phyloP scores from a whole-genome alignment of 495 filamentous ascomycete genomes.

The Penicillium alfredii region DNA sequence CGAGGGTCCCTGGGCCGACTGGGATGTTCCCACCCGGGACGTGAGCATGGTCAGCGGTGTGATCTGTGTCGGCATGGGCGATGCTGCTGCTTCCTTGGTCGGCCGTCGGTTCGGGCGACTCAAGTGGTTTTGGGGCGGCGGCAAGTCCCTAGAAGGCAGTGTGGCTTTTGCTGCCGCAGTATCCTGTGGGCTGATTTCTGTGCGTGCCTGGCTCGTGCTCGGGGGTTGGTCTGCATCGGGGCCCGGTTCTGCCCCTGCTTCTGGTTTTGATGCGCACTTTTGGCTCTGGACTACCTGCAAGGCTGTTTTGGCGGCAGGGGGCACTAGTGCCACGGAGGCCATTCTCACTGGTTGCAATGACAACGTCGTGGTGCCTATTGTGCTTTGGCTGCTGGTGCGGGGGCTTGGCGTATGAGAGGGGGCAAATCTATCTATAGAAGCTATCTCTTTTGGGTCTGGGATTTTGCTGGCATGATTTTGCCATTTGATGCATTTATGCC shows the following conservation, averaged over 20 bases:
- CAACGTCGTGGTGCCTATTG: conserved; percentile 95
- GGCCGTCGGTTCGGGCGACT: conserved; percentile 78
- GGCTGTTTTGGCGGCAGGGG: conserved; percentile 61
- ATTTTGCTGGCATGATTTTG: too few relatives aligned
- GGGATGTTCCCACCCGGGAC: conserved; percentile 65
- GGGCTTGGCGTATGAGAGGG: conserved; percentile 68
- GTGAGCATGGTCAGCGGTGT: conserved; percentile 85
- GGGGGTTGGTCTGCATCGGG: conserved; percentile 59
- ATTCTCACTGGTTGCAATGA: conserved; percentile 97
- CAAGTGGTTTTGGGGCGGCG: conserved; percentile 96
- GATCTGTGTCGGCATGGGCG: conserved; percentile 90
- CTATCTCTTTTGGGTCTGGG: too few relatives aligned
- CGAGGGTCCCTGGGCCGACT: conserved; percentile 52
- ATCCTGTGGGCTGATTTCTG: conserved; percentile 61
- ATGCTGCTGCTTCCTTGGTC: conserved; percentile 89
- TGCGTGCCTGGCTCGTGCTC: conserved; percentile 65
- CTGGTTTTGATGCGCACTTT: conserved; percentile 13
- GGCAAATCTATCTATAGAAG: conserved; percentile 16
- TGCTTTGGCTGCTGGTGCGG: conserved; percentile 85
- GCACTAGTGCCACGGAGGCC: conserved; percentile 88
- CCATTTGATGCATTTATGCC: too few relatives aligned
- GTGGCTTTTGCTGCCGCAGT: conserved; percentile 80
- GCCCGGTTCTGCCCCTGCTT: conserved; percentile 14
- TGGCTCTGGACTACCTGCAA: conserved; percentile 48
- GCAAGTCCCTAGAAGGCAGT: conserved; percentile 91